Evolutionary conservation across 1,139 yeast species (phyloP).

Genomic region (Eremothecium coryli): DNA sequence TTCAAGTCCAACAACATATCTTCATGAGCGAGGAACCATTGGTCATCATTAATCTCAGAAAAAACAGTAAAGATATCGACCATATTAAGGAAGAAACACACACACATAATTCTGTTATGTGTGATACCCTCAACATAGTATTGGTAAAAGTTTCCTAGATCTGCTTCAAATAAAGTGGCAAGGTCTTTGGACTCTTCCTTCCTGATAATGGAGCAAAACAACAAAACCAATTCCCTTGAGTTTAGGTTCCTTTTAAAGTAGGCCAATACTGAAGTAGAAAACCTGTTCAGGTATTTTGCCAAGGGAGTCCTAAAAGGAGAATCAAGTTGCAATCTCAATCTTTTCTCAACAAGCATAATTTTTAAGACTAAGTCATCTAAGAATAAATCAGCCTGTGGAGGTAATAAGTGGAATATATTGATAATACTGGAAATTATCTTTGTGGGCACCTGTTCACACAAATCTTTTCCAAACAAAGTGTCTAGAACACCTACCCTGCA

Average conservation of each 20-base stretch:
- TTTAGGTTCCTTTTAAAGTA: slow-evolving; percentile 62
- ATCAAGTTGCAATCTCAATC: slow-evolving; percentile 71
- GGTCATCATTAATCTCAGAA: slow-evolving; percentile 39
- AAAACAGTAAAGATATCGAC: slow-evolving; percentile 56
- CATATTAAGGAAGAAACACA: slow-evolving; percentile 46
- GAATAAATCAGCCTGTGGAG: slow-evolving; percentile 85
- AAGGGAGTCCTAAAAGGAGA: slow-evolving; percentile 93
- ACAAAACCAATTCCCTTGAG: slow-evolving; percentile 49
- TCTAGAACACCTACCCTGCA: slow-evolving; percentile 71
- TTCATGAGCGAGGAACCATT: slow-evolving; percentile 54
- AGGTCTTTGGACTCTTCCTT: slow-evolving; percentile 48
- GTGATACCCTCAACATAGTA: slow-evolving; percentile 26
- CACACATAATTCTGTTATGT: slow-evolving; percentile 28
- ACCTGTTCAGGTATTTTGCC: slow-evolving; percentile 77
- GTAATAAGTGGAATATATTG: slow-evolving; percentile 83
- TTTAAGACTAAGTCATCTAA: slow-evolving; percentile 79
- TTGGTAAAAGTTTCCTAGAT: slow-evolving; percentile 36
- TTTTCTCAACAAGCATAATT: slow-evolving; percentile 68
- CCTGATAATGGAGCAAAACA: slow-evolving; percentile 28
- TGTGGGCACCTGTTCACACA: slow-evolving; percentile 65
- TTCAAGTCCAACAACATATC: slow-evolving; percentile 29
- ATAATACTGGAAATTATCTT: slow-evolving; percentile 84
- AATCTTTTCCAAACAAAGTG: slow-evolving; percentile 29
- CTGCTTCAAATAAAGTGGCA: slow-evolving; percentile 45
- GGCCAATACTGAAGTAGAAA: slow-evolving; percentile 64